Evolutionary conservation across 768 basidiomycete genomes (phyloP).

Genomic region (Cyathus striatus): DNA sequence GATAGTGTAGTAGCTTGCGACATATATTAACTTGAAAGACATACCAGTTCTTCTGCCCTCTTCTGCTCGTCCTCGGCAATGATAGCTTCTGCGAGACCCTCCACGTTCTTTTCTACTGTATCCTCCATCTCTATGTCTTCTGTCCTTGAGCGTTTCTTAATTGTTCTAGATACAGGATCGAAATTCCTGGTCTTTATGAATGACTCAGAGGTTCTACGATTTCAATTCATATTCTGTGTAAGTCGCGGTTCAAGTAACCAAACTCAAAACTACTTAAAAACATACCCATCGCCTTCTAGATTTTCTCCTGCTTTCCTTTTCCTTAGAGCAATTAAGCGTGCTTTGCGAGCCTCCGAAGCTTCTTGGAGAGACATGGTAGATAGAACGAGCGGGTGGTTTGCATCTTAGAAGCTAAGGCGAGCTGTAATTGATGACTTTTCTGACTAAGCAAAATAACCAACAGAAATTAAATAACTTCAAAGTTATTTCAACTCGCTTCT

Average conservation of each 20-base stretch:
- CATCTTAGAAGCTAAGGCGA: no score
- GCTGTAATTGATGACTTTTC: no score
- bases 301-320: constrained; percentile 62
- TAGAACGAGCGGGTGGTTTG: no score
- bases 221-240: no score
- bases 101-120: constrained; percentile 83
- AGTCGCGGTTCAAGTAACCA: no score
- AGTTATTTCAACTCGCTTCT: no score
- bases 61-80: constrained; percentile 83
- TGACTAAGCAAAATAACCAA: no score
- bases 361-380: constrained; percentile 56
- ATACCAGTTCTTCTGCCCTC: constrained; percentile 82
- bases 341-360: constrained; percentile 77
- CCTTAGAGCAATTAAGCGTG: constrained; percentile 71
- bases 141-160: constrained; percentile 55
- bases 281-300: constrained; percentile 37
- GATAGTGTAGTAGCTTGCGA: no score
- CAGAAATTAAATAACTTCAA: no score
- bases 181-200: constrained; percentile 76
- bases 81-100: constrained; percentile 80
- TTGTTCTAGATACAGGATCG: constrained; percentile 81
- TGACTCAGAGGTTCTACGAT: constrained; percentile 30
- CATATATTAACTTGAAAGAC: constrained; percentile 16
- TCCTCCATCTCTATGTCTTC: constrained; percentile 63
- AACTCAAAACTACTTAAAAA: no score